phyloP scores from a whole-genome alignment of 495 filamentous ascomycete genomes.

The Penicillium herquei region DNA sequence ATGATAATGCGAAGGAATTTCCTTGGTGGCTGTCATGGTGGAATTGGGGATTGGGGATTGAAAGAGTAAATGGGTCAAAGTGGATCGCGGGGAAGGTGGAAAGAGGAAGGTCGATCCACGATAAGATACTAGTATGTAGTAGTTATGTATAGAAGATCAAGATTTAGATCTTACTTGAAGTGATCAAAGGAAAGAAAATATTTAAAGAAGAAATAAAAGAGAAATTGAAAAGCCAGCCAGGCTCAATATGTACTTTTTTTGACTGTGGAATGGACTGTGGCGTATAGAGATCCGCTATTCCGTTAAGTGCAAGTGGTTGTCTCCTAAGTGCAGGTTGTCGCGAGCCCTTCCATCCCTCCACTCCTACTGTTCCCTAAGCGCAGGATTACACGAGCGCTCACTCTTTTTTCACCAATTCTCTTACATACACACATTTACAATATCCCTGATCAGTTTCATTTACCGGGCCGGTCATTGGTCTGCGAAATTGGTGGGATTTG shows the following conservation, averaged over 20 bases:
- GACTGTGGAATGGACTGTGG: conserved; percentile 13
- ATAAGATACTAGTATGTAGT: conserved; percentile 11
- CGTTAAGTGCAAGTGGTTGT: conserved; percentile 39
- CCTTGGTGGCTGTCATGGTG: conserved; percentile 43
- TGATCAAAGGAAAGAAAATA: neutral
- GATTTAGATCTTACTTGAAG: neutral
- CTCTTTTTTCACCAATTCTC: neutral
- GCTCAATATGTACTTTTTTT: conserved; percentile 13
- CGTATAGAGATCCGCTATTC: conserved; percentile 23
- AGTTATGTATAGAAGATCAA: conserved; percentile 5
- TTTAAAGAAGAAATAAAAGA: conserved; percentile 11
- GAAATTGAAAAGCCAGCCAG: conserved; percentile 13
- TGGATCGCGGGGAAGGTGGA: neutral
- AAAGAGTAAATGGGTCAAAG: neutral
- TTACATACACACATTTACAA: neutral
- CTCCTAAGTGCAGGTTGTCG: conserved; percentile 67
- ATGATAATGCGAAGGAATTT: conserved; percentile 62
- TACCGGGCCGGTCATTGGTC: conserved; percentile 1
- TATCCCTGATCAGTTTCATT: neutral
- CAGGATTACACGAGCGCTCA: conserved; percentile 32
- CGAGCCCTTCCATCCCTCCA: conserved; percentile 27
- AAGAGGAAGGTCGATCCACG: neutral
- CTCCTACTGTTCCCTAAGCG: conserved; percentile 35
- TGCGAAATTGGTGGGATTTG: neutral
- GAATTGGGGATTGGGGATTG: conserved; percentile 10